Percentiles rank a stretch among this genome's conserved stretches.
Conservation (phyloP, 1,139 yeast genomes). For the Sugiyamaella pinicola region DNA sequence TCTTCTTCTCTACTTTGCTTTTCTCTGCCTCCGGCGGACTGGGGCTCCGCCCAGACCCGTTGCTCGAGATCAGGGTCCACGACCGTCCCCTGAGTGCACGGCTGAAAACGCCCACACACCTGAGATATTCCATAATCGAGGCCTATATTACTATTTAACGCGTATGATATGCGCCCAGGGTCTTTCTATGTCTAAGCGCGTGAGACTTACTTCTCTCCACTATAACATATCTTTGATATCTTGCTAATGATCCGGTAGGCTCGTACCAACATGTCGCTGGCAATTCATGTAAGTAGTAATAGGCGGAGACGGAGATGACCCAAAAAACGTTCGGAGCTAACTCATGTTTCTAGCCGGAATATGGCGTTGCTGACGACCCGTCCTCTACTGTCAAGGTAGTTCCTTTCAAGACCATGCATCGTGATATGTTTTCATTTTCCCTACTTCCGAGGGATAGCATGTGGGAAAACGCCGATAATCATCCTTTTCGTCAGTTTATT, state of each 20-base stretch:
- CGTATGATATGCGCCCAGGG: constrained; percentile 1
- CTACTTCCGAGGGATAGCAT: constrained; percentile 24
- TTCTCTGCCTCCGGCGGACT: too few species aligned
- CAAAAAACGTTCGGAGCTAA: background rate
- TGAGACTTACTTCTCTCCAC: too few species aligned
- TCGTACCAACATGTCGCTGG: constrained; percentile 4
- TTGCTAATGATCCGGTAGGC: constrained; percentile 3
- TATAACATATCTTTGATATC: too few species aligned
- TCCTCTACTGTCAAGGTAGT: constrained; percentile 16
- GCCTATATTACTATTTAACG: constrained; percentile 1
- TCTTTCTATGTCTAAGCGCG: too few species aligned
- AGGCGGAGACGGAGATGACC: background rate
- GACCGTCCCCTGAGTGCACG: constrained; percentile 9
- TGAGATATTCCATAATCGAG: background rate
- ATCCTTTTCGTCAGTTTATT: constrained; percentile 25
- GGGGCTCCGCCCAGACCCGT: too few species aligned
- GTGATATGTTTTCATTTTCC: constrained; percentile 21
- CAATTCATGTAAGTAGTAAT: constrained; percentile 11
- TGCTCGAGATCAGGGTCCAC: too few species aligned
- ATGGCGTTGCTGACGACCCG: constrained; percentile 3
- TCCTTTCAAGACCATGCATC: constrained; percentile 23
- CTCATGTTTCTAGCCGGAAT: constrained; percentile 6
- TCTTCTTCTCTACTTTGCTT: too few species aligned
- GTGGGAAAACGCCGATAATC: constrained; percentile 19
- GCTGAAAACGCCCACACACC: too few species aligned